These are phyloP conservation scores for Trametes versicolor DNA, from an alignment of 1,284 basidiomycete species.

Conservation along the genomic window DNA sequence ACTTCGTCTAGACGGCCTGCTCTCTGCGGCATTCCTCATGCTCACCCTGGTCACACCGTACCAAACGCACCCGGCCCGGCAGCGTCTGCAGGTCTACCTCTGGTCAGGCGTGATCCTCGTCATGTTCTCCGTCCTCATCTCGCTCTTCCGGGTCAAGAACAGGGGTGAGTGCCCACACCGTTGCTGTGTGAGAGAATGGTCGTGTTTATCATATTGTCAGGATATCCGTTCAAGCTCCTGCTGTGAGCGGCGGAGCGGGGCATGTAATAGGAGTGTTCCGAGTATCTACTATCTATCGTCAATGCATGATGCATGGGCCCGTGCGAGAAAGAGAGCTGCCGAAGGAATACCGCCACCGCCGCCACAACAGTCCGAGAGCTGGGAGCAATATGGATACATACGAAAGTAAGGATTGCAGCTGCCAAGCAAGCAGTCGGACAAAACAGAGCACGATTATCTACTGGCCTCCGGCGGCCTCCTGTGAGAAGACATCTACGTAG, in stretches of 20 bases:
- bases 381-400: constrained; percentile 27
- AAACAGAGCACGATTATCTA: constrained; percentile 19
- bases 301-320: constrained; percentile 27
- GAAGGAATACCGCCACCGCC: constrained; percentile 10
- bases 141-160: constrained; percentile 94
- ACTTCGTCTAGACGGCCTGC: constrained; percentile 75
- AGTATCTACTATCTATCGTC: constrained; percentile 35
- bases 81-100: constrained; percentile 89
- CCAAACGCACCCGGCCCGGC: constrained; percentile 78
- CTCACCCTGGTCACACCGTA: constrained; percentile 85
- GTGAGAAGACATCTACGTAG: constrained; percentile 88
- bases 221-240: constrained; percentile 83
- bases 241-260: constrained; percentile 45
- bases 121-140: constrained; percentile 89
- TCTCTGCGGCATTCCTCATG: constrained; percentile 86
- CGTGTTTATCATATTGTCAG: constrained; percentile 47
- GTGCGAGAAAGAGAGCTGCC: constrained; percentile 23
- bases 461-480: constrained; percentile 48
- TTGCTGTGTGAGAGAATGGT: constrained; percentile 7
- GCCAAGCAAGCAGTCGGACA: constrained; percentile 16
- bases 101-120: constrained; percentile 88
- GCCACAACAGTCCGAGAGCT: constrained; percentile 17
- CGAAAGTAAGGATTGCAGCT: neutral
- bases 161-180: constrained; percentile 60
- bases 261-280: constrained; percentile 34